Base-by-base conservation (phyloP, 129 eudicot species). In the Flaveria ramosissima region DNA sequence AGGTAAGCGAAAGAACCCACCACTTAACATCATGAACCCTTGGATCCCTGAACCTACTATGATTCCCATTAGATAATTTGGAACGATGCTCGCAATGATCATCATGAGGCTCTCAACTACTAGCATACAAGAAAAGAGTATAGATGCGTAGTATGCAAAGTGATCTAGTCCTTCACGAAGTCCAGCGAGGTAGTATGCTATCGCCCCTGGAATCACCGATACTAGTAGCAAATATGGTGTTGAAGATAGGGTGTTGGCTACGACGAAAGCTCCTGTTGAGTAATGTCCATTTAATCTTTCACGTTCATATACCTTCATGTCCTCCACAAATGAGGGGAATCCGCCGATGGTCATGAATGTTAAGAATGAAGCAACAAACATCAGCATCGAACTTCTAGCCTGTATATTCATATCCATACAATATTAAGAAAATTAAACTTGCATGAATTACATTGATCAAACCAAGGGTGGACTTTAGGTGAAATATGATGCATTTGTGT, bases 301-400 rank as follows among this genome's bases (percentile, higher is more conserved):
- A 24, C 67, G 83, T 73, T 79, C 78, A 36, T 47, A 56, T 17
- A 85, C 94, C 78, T 91, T 91, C 95, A 92, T 86, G 79, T 92
- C 96, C 75, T 92, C 92, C 52, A 87, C 97, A 51, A 89, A 92
- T 17, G 97, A 92, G 62, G 96, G 97, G 82, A 92, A 92, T 65
- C 96, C 96, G 1, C 97, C 96, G 39, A 92, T 92, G 17, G 97
- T 86, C 96, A 89, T 89, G 72, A 92, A 92, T 59, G 96, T 92
- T 82, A 89, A 80, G 85, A 89, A 89, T 43, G 88, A 76, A 39
- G 61, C 86, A 27, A 89, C 90, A 78, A 92, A 92, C 88, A 87
- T 83, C 67, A 92, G 65, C 96, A 92, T 80, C n/a, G 93, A 80
- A 57, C 89, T 85, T 76, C 90, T 88, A 72, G 88, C 94, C 97